Conservation (phyloP, 441 rosid genomes). For the Gossypium schwendimanii region DNA sequence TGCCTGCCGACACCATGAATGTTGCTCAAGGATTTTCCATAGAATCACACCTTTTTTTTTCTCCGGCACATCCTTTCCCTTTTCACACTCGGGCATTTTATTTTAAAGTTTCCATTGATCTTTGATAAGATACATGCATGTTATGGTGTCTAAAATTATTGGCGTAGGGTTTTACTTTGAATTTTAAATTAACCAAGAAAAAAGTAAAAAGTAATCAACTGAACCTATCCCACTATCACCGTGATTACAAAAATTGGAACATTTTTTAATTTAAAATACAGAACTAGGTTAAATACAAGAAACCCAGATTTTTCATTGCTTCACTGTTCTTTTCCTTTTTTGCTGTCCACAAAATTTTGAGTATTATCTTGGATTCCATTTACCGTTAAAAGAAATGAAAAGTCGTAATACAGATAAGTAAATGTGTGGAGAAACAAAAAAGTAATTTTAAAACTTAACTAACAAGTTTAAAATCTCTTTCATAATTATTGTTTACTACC, state of each 20-base stretch:
- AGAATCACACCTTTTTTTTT: neutral
- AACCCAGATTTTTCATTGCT: neutral
- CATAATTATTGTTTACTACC: no score
- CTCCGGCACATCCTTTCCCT: neutral
- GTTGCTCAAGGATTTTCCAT: neutral
- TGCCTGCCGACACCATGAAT: conserved; percentile 11
- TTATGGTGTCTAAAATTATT: neutral
- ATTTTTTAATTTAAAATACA: neutral
- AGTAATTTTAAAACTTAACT: no score
- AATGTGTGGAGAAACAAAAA: neutral
- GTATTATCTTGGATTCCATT: neutral
- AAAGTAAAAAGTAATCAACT: neutral
- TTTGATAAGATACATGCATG: neutral
- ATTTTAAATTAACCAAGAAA: neutral
- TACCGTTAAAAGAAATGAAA: neutral
- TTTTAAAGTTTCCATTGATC: conserved; percentile 3
- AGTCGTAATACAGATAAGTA: neutral
- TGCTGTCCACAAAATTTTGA: neutral
- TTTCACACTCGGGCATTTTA: neutral
- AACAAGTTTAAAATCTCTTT: no score
- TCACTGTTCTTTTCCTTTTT: neutral
- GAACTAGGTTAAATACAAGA: neutral
- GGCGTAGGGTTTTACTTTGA: neutral
- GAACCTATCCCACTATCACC: conserved; percentile 12
- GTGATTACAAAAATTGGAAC: neutral